phyloP scores from a whole-genome alignment of 495 filamentous ascomycete genomes.

The Xylaria acuta region DNA sequence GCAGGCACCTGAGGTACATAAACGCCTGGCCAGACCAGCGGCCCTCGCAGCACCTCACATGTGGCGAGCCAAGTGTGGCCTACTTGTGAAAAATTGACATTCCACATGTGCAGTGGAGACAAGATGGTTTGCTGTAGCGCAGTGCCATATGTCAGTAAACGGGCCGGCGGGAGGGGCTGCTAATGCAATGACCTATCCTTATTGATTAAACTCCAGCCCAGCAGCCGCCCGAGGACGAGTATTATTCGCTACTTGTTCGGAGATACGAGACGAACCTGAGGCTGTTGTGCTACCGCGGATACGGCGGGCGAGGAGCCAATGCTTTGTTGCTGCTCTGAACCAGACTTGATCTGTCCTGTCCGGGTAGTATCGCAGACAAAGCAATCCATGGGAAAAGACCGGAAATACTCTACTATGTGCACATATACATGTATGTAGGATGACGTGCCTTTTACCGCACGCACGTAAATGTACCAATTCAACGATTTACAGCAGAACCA shows the following conservation, averaged over 20 bases:
- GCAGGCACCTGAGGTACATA: not conserved
- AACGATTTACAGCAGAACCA: not conserved
- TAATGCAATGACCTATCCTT: not conserved
- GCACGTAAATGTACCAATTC: not conserved
- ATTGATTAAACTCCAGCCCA: not conserved
- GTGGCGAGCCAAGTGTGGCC: constrained; percentile 14
- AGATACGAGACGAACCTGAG: constrained; percentile 15
- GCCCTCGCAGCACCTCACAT: not conserved
- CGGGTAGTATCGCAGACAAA: not conserved
- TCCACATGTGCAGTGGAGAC: constrained; percentile 13
- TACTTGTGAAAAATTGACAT: constrained; percentile 1
- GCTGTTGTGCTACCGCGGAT: not conserved
- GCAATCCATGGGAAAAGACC: not conserved
- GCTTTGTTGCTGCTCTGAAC: not conserved
- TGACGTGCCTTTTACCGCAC: not conserved
- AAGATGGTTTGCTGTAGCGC: constrained; percentile 5
- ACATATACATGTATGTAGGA: not conserved
- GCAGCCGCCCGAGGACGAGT: constrained; percentile 6
- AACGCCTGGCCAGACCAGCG: not conserved
- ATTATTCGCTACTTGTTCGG: constrained; percentile 2
- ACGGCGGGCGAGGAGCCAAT: not conserved
- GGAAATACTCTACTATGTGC: not conserved
- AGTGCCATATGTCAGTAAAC: not conserved
- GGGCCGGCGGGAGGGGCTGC: not conserved
- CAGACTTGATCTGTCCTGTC: not conserved